Percentiles rank a stretch among this genome's conserved stretches.
phyloP scores from a whole-genome alignment of 805 yeast species.

The Wickerhamomyces queroliae region DNA sequence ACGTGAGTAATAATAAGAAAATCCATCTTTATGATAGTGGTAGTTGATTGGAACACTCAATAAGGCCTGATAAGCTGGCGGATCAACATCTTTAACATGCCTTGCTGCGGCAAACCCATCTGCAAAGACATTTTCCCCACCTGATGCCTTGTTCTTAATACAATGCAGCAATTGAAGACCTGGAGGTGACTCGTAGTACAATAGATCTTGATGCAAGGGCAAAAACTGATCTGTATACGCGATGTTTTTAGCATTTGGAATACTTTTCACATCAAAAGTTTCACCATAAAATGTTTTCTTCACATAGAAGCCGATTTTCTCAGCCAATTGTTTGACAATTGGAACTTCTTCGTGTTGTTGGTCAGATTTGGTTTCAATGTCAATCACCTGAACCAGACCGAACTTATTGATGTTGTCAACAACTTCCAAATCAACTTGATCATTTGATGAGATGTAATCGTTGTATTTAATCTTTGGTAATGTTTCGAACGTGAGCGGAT shows the following conservation, averaged over 20 bases:
- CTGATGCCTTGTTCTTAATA: conserved; percentile 43
- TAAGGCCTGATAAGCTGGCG: conserved; percentile 58
- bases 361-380: conserved; percentile 38
- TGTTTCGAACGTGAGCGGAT: conserved; percentile 7
- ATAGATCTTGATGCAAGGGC: conserved; percentile 73
- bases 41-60: conserved; percentile 59
- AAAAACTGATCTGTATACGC: conserved; percentile 61
- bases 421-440: conserved; percentile 26
- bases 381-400: conserved; percentile 53
- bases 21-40: conserved; percentile 58
- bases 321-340: conserved; percentile 38
- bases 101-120: conserved; percentile 66
- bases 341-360: conserved; percentile 23
- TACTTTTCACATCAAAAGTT: conserved; percentile 57
- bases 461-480: conserved; percentile 26
- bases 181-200: conserved; percentile 77
- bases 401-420: conserved; percentile 42
- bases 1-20: conserved; percentile 54
- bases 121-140: conserved; percentile 66
- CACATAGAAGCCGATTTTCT: conserved; percentile 53
- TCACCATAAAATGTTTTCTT: conserved; percentile 69
- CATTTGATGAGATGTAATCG: conserved; percentile 26
- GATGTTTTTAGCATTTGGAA: conserved; percentile 54
- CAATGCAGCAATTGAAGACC: conserved; percentile 69
- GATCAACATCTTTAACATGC: conserved; percentile 48